Percentiles rank a stretch among this genome's conserved stretches.
Evolutionary conservation across 2,329 filamentous ascomycete genomes (phyloP).

Genomic region (Fusarium luffae): DNA sequence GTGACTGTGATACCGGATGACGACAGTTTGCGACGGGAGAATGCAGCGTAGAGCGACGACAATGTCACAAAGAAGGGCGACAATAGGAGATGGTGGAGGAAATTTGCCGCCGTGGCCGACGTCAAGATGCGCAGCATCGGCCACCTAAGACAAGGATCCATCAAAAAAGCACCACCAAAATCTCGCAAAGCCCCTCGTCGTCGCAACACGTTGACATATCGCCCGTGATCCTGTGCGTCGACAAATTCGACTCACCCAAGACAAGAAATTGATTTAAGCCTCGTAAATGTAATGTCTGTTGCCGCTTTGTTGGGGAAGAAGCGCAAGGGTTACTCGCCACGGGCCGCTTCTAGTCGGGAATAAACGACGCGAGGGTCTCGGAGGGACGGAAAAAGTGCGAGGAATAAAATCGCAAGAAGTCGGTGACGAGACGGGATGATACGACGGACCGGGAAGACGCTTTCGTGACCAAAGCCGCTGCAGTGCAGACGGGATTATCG

Average conservation of each 20-base stretch:
- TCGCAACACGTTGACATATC: constrained; percentile 43
- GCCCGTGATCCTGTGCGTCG: constrained; percentile 22
- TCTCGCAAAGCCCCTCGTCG: constrained; percentile 34
- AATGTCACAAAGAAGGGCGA: constrained; percentile 18
- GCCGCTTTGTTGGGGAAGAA: constrained; percentile 34
- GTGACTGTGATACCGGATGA: constrained; percentile 14
- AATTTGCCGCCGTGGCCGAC: constrained; percentile 39
- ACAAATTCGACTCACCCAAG: constrained; percentile 39
- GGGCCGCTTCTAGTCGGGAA: constrained; percentile 40
- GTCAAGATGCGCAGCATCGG: constrained; percentile 43
- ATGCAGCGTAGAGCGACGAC: constrained; percentile 29
- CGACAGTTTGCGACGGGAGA: constrained; percentile 24
- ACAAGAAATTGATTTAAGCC: constrained; percentile 23
- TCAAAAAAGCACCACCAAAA: constrained; percentile 40
- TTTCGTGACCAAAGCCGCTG: constrained; percentile 41
- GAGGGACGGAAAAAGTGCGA: constrained; percentile 42
- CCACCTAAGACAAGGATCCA: constrained; percentile 41
- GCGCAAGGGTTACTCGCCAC: constrained; percentile 40
- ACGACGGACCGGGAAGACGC: constrained; percentile 32
- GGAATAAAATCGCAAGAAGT: constrained; percentile 35
- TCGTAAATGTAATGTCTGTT: constrained; percentile 34
- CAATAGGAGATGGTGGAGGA: constrained; percentile 29
- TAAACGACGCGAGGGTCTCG: constrained; percentile 45
- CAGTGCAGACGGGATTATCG: constrained; percentile 38
- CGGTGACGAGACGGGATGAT: constrained; percentile 27